phyloP scores from a whole-genome alignment of 441 rosid genomes.

The Erysimum cheiri region DNA sequence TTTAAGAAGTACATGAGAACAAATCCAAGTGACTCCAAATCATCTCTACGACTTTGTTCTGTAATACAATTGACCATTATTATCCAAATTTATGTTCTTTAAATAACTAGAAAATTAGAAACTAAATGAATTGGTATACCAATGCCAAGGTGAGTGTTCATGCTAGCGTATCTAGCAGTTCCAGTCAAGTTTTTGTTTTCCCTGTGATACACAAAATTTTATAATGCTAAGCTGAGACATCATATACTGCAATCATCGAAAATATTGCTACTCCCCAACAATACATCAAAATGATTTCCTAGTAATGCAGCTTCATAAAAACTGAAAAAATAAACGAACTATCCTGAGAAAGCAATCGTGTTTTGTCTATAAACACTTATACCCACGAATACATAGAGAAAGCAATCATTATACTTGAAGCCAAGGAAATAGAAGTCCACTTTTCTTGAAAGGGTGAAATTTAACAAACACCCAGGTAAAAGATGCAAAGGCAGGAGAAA shows the following conservation, averaged over 20 bases:
- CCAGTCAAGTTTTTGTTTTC: constrained; percentile 54
- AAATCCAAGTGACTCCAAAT: constrained; percentile 92
- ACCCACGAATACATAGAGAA: neutral
- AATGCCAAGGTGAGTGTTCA: constrained; percentile 53
- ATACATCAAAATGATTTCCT: neutral
- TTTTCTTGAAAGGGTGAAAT: neutral
- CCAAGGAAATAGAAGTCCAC: constrained; percentile 13
- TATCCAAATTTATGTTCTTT: constrained; percentile 19
- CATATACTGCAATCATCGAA: constrained; percentile 11
- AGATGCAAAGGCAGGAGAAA: constrained; percentile 3
- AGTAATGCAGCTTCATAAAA: constrained; percentile 9
- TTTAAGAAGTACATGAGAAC: constrained; percentile 88
- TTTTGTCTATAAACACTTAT: neutral
- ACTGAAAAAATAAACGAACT: neutral
- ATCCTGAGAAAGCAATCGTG: neutral
- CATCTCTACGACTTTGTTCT: constrained; percentile 98
- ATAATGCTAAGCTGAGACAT: constrained; percentile 1
- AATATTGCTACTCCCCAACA: neutral
- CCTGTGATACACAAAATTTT: constrained; percentile 35
- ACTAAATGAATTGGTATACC: constrained; percentile 38
- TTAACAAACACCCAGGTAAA: neutral
- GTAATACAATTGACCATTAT: constrained; percentile 28
- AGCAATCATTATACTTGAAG: constrained; percentile 11
- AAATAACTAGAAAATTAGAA: neutral
- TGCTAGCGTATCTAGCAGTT: constrained; percentile 53